phyloP scores from a whole-genome alignment of 2,329 filamentous ascomycete species.

The Botrytis medusae region DNA sequence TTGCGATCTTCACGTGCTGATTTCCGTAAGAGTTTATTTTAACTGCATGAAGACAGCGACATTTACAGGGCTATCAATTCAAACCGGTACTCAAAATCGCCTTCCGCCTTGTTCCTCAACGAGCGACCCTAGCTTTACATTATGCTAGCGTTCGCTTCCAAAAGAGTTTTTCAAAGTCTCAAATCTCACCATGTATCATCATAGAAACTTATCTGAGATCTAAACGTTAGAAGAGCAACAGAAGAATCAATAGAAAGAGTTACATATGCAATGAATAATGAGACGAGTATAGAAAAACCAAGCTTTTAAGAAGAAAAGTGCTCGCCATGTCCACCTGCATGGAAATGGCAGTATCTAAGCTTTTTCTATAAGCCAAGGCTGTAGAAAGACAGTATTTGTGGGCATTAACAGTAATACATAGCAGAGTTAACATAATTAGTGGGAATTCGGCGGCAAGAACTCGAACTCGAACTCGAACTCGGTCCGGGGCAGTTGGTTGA shows the following conservation, averaged over 20 bases:
- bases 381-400: neutral
- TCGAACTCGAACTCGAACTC: too few relatives aligned
- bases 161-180: neutral
- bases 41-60: fast-evolving
- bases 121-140: fast-evolving
- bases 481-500: neutral
- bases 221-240: neutral
- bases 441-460: too few relatives aligned
- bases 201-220: neutral
- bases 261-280: fast-evolving
- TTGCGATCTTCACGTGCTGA: fast-evolving
- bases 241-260: neutral
- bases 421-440: neutral
- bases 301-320: neutral
- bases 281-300: neutral
- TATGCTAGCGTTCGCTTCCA: neutral
- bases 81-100: fast-evolving
- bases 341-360: too few relatives aligned
- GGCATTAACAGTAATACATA: neutral
- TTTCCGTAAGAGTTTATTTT: too few relatives aligned
- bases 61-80: neutral
- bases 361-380: too few relatives aligned
- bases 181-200: neutral
- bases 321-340: fast-evolving
- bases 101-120: neutral